Evolutionary conservation across 805 yeast species (phyloP).

Genomic region (Nakazawaea siamensis): DNA sequence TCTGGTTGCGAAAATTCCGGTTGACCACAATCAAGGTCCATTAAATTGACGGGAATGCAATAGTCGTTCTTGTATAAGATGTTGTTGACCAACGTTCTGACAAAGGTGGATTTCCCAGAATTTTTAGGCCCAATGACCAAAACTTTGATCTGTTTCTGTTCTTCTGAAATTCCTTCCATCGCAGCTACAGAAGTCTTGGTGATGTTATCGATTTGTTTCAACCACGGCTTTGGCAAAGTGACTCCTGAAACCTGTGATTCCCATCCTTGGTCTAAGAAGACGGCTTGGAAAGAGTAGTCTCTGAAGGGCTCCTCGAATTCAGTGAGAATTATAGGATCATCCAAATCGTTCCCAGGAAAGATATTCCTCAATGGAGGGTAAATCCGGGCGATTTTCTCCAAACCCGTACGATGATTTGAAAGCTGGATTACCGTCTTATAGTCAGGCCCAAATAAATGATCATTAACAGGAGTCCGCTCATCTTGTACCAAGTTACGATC

Average conservation of each 20-base stretch:
- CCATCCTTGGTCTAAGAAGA: constrained; percentile 21
- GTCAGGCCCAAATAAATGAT: constrained; percentile 28
- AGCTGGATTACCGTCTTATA: constrained; percentile 36
- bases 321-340: constrained; percentile 12
- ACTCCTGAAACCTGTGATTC: constrained; percentile 17
- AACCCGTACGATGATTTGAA: constrained; percentile 29
- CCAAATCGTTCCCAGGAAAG: constrained; percentile 19
- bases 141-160: constrained; percentile 14
- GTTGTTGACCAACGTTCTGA: constrained; percentile 44
- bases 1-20: constrained; percentile 73
- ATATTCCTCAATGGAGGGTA: constrained; percentile 38
- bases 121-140: constrained; percentile 60
- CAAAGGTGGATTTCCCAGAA: constrained; percentile 75
- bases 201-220: constrained; percentile 12
- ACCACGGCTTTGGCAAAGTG: constrained; percentile 20
- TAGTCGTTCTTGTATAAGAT: constrained; percentile 22
- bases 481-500: constrained; percentile 23
- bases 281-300: constrained; percentile 31
- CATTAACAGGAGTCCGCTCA: constrained; percentile 23
- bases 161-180: background rate
- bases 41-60: constrained; percentile 30
- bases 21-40: constrained; percentile 89
- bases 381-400: constrained; percentile 33
- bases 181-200: constrained; percentile 8
- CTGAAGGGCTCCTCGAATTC: constrained; percentile 19